A percentile compares a stretch with the other conserved stretches of the same genome.
Conservation (phyloP, 139 green algal species). For the Edaphochlamys debaryana region DNA sequence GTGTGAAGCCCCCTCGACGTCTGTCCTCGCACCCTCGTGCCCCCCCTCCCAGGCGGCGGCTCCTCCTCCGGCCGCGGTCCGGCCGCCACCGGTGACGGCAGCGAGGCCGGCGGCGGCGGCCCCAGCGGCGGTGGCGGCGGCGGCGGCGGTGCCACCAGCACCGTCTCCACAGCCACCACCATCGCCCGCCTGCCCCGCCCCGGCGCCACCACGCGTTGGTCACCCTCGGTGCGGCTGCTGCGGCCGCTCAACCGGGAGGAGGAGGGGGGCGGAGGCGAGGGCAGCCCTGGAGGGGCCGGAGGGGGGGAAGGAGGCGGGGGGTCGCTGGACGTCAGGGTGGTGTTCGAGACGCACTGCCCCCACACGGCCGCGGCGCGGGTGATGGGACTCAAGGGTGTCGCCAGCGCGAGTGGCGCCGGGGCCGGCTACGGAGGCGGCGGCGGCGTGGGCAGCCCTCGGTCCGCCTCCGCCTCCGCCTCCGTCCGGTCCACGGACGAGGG, state of each 20-base stretch:
- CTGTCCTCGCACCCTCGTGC: too few species aligned
- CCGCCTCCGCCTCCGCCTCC: neutral
- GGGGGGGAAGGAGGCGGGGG: neutral
- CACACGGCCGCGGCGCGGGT: neutral
- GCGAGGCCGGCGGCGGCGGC: neutral
- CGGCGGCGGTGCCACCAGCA: neutral
- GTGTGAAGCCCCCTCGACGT: too few species aligned
- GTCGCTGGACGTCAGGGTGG: slow-evolving; percentile 2
- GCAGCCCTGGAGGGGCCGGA: too few species aligned
- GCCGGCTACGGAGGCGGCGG: neutral
- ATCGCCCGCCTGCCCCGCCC: neutral
- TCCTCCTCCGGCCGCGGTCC: too few species aligned
- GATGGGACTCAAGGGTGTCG: neutral
- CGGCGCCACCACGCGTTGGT: slow-evolving; percentile 11
- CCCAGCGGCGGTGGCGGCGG: neutral
- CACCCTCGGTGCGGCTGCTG: slow-evolving; percentile 18
- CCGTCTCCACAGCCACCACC: neutral
- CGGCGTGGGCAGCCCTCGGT: neutral
- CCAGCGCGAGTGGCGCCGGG: neutral
- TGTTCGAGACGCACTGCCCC: slow-evolving; percentile 19
- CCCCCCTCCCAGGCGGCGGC: too few species aligned
- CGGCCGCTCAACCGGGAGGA: neutral
- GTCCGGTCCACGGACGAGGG: too few species aligned
- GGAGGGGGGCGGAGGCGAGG: neutral
- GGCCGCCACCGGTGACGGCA: neutral